These are phyloP conservation scores for Bruguiera hainesii DNA, from an alignment of 441 rosid species.

Conservation along the genomic window DNA sequence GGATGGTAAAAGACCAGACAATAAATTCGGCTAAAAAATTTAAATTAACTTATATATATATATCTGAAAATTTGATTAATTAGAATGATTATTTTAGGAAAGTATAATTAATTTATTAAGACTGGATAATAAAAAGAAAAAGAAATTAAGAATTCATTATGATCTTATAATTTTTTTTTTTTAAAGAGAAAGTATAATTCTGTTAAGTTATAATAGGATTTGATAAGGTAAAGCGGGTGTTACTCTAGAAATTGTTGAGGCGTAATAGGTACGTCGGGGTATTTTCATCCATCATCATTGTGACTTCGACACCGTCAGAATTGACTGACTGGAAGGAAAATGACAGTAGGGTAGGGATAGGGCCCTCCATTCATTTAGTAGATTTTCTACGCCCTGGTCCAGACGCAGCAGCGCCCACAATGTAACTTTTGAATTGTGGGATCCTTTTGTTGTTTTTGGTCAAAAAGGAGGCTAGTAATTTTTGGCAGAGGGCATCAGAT, in stretches of 20 bases:
- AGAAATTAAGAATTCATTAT: too few species aligned
- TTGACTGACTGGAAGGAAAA: background rate
- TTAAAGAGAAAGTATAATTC: too few species aligned
- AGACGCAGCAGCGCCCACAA: background rate
- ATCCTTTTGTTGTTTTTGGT: too few species aligned
- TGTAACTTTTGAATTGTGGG: conserved; percentile 4
- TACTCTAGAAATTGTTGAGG: too few species aligned
- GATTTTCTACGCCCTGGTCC: background rate
- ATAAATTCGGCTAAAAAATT: background rate
- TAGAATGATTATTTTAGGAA: too few species aligned
- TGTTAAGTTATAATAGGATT: too few species aligned
- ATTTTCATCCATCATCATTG: background rate
- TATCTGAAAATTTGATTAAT: too few species aligned
- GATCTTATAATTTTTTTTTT: too few species aligned
- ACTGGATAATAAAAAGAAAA: background rate
- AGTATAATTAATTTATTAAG: conserved; percentile 11
- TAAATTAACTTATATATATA: too few species aligned
- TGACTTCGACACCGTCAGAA: conserved; percentile 3
- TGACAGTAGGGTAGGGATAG: conserved; percentile 18
- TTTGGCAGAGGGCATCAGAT: too few species aligned
- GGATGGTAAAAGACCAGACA: background rate
- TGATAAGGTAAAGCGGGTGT: too few species aligned
- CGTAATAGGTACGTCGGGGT: background rate
- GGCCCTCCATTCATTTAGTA: background rate
- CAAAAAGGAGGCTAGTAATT: too few species aligned